Evolutionary conservation across 495 filamentous ascomycete genomes (phyloP).

Genomic region (Venustampulla echinocandica): DNA sequence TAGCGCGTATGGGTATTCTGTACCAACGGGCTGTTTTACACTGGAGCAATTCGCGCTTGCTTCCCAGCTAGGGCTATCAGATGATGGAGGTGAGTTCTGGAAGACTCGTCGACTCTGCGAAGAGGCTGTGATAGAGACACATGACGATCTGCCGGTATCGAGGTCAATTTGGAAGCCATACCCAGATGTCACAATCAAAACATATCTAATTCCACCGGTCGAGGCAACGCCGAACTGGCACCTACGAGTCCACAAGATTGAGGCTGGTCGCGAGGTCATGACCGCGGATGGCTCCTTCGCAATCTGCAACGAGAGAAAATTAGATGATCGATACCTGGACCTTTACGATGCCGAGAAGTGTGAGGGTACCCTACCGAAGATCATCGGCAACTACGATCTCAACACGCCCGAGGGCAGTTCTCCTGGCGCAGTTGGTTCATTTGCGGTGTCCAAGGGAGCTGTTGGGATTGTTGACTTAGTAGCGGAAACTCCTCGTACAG

Average conservation of each 20-base stretch:
- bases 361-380: conserved; percentile 41
- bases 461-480: conserved; percentile 61
- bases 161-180: conserved; percentile 61
- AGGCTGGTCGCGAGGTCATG: conserved; percentile 48
- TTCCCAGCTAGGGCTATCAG: conserved; percentile 64
- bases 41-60: conserved; percentile 70
- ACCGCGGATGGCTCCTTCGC: conserved; percentile 65
- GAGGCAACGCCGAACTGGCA: conserved; percentile 55
- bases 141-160: conserved; percentile 45
- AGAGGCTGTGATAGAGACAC: conserved; percentile 38
- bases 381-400: conserved; percentile 50
- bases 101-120: conserved; percentile 49
- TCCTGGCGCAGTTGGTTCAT: conserved; percentile 40
- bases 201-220: conserved; percentile 52
- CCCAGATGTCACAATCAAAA: conserved; percentile 54
- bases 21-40: conserved; percentile 65
- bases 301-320: conserved; percentile 51
- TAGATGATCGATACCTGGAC: conserved; percentile 50
- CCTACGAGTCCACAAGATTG: conserved; percentile 53
- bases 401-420: conserved; percentile 48
- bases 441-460: conserved; percentile 58
- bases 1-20: conserved; percentile 65
- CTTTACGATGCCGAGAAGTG: conserved; percentile 33
- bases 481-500: conserved; percentile 21
- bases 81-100: conserved; percentile 74